Evolutionary conservation across 129 eudicot genomes (phyloP).

Genomic region (Ambrosia trifida): DNA sequence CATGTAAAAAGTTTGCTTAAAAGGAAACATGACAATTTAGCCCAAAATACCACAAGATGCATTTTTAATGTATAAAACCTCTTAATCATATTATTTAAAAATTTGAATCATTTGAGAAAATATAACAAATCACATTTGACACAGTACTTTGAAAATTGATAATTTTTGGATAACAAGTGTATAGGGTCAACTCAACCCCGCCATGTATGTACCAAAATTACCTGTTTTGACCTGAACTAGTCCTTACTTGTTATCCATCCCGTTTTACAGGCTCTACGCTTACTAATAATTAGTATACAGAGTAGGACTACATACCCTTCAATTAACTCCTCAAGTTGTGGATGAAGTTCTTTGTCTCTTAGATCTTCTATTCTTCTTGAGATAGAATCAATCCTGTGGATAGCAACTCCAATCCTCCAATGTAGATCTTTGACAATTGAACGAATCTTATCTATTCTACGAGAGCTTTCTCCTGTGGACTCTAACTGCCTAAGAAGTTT

Average conservation of each 20-base stretch:
- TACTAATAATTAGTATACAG: neutral
- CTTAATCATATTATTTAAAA: neutral
- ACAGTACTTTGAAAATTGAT: neutral
- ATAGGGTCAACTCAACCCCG: neutral
- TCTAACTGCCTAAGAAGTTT: conserved; percentile 72
- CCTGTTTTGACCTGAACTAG: neutral
- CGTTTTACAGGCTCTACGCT: neutral
- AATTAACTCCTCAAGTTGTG: conserved; percentile 90
- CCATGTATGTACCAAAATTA: neutral
- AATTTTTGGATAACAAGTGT: neutral
- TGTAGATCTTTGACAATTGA: conserved; percentile 93
- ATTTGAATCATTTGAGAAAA: neutral
- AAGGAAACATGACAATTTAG: neutral
- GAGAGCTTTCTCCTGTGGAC: conserved; percentile 55
- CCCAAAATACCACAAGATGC: neutral
- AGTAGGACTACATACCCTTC: conserved; percentile 65
- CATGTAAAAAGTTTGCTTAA: neutral
- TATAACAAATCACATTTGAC: neutral
- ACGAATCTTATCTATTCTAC: conserved; percentile 69
- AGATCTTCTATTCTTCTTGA: conserved; percentile 88
- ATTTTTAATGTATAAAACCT: neutral
- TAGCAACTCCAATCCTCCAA: conserved; percentile 83
- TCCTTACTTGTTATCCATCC: neutral
- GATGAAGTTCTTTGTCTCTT: conserved; percentile 91
- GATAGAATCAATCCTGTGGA: conserved; percentile 84